A percentile compares a stretch with the other conserved stretches of the same genome.
Evolutionary conservation across 148 eudicot genomes (phyloP).

Genomic region (Vaccinium myrtillus): DNA sequence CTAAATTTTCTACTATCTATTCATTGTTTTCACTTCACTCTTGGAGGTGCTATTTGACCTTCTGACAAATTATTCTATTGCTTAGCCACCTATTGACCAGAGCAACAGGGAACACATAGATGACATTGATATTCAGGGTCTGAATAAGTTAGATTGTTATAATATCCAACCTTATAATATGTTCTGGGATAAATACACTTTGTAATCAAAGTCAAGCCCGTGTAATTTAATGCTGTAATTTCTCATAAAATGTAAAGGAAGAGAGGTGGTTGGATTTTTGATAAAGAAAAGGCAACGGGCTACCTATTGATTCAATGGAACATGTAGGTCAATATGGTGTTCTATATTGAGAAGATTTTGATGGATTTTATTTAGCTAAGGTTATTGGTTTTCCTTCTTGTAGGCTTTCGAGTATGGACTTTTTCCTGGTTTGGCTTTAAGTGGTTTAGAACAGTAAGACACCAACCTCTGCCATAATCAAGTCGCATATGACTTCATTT

Average conservation of each 20-base stretch:
- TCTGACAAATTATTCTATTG: neutral
- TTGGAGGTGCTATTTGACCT: neutral
- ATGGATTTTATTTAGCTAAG: constrained; percentile 3
- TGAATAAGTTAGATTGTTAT: neutral
- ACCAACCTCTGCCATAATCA: constrained; percentile 1
- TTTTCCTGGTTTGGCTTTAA: constrained; percentile 74
- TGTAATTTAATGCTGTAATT: neutral
- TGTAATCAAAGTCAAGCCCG: neutral
- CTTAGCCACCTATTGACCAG: neutral
- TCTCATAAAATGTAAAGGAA: neutral
- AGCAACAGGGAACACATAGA: neutral
- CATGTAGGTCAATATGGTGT: neutral
- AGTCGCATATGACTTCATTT: neutral
- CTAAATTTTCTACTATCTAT: neutral
- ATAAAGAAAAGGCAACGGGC: neutral
- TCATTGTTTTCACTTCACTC: neutral
- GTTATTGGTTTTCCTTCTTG: constrained; percentile 19
- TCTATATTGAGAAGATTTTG: neutral
- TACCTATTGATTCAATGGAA: neutral
- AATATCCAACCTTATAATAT: neutral
- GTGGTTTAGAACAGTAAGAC: constrained; percentile 82
- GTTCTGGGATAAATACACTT: neutral
- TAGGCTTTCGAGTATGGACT: constrained; percentile 95
- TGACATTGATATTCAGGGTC: neutral
- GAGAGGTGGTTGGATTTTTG: neutral